Evolutionary conservation across 2,329 filamentous ascomycete species (phyloP), one percentile per base, ranked within the genome.

Genomic region (Orbilia quercus): DNA sequence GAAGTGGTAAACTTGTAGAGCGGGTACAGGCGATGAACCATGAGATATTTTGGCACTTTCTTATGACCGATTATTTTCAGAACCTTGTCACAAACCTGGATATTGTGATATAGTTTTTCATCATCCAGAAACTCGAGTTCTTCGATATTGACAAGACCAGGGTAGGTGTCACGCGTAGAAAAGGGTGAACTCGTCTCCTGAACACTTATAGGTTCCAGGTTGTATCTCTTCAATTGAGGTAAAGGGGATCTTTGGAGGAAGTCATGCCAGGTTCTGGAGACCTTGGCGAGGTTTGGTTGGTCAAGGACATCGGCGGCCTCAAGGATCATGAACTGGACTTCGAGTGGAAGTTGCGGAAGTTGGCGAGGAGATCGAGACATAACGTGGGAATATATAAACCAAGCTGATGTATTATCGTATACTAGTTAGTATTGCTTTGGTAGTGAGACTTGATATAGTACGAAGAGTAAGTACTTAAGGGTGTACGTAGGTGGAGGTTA

Each of bases 321-420:
- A 20, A 71, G 50, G 36, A 71, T 50, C n/a, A 71, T 22, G 23
- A 58, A 57, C 14, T 71, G 51, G 34, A 71, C 18, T n/a, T 64
- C 58, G 36, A 64, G 25, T 2, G 65, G 58, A 34, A 62, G 64
- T 2, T 28, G 20, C 2, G 50, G 50, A 2, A 36, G 28, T 6
- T 9, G 23, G 20, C 11, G 14, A n/a, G 31, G 36, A 14, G n/a
- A 12, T 16, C 14, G 11, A 40, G 36, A 16, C 36, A 40, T 12
- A 5, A 4, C 12, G 36, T 12, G 36, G 4, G 14, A 9, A 9
- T 31, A 9, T 5, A 31, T 31, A 5, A 9, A 31, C 28, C n/a
- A n/a, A n/a, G n/a, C n/a, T n/a, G n/a, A n/a, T n/a, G n/a, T 31
- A 5, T 9, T 31, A 31, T 31, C 28, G 28, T 31, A 31, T 31